Evolutionary conservation across 2,329 filamentous ascomycete species (phyloP).

Genomic region (Aspergillus bombycis): DNA sequence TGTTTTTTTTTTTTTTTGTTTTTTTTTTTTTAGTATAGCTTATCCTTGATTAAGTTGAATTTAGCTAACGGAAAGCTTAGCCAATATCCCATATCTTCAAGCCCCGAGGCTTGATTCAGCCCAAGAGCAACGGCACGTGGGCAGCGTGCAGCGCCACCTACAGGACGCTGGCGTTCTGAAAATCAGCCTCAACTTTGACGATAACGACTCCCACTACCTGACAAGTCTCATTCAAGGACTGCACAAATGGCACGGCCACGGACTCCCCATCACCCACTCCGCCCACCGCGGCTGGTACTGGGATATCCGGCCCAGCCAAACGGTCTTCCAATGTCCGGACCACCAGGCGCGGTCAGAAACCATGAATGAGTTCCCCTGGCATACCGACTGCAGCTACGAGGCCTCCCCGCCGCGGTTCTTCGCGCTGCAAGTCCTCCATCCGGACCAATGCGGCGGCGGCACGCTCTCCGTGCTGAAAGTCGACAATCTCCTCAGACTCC

Average conservation of each 20-base stretch:
- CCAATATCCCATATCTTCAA: neutral
- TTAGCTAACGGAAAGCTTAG: neutral
- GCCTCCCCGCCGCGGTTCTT: conserved; percentile 42
- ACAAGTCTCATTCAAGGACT: conserved; percentile 37
- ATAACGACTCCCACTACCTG: conserved; percentile 40
- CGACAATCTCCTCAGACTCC: conserved; percentile 9
- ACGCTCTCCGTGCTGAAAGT: conserved; percentile 46
- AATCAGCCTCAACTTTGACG: conserved; percentile 37
- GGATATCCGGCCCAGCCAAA: conserved; percentile 42
- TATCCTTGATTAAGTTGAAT: too few relatives aligned
- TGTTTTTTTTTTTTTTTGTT: too few relatives aligned
- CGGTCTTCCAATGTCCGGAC: conserved; percentile 32
- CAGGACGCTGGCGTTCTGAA: conserved; percentile 39
- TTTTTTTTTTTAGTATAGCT: neutral
- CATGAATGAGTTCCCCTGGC: conserved; percentile 49
- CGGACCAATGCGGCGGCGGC: conserved; percentile 46
- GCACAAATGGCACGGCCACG: conserved; percentile 37
- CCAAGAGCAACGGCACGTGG: neutral
- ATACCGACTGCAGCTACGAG: conserved; percentile 52
- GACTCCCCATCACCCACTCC: conserved; percentile 46
- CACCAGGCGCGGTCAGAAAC: conserved; percentile 48
- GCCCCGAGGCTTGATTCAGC: neutral
- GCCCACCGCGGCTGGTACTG: conserved; percentile 50
- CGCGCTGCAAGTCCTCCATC: conserved; percentile 47
- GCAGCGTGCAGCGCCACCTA: neutral